Evolutionary conservation across 768 basidiomycete species (phyloP).

Genomic region (Asterophora parasitica): DNA sequence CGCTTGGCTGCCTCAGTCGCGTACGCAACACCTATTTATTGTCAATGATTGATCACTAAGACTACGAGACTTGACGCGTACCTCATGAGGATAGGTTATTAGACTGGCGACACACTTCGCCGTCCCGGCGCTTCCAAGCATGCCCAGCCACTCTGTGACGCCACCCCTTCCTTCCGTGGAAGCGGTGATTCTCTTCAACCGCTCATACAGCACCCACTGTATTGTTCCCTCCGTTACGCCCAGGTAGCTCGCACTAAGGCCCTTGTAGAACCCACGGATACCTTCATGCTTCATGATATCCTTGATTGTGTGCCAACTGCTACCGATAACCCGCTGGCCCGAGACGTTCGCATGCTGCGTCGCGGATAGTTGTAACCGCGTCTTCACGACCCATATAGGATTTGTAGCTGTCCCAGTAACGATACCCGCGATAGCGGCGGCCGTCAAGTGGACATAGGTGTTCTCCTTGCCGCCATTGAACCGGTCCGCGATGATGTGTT

Average conservation of each 20-base stretch:
- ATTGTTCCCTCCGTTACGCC: conserved; percentile 96
- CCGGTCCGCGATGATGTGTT: conserved; percentile 77
- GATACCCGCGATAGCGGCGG: conserved; percentile 85
- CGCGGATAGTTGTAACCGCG: conserved; percentile 78
- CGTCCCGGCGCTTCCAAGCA: conserved; percentile 86
- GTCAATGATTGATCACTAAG: conserved; percentile 2
- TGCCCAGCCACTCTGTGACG: conserved; percentile 65
- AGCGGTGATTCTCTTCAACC: conserved; percentile 68
- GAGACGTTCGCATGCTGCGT: conserved; percentile 15
- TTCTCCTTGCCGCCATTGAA: conserved; percentile 84
- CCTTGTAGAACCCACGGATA: conserved; percentile 87
- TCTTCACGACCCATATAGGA: conserved; percentile 99
- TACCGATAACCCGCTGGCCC: conserved; percentile 35
- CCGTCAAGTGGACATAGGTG: conserved; percentile 76
- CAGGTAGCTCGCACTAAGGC: conserved; percentile 89
- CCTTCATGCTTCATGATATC: conserved; percentile 81
- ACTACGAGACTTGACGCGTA: conserved; percentile 29
- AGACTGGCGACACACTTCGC: conserved; percentile 93
- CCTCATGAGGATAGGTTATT: conserved; percentile 98
- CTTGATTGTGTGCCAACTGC: conserved; percentile 58
- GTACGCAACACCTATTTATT: conserved; percentile 79
- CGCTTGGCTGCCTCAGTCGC: conserved; percentile 81
- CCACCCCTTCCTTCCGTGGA: conserved; percentile 53
- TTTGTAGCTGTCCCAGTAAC: conserved; percentile 89
- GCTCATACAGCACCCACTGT: conserved; percentile 96